These are phyloP conservation scores for Rhynchosporium agropyri DNA, from an alignment of 2,329 filamentous ascomycete genomes.

Conservation along the genomic window DNA sequence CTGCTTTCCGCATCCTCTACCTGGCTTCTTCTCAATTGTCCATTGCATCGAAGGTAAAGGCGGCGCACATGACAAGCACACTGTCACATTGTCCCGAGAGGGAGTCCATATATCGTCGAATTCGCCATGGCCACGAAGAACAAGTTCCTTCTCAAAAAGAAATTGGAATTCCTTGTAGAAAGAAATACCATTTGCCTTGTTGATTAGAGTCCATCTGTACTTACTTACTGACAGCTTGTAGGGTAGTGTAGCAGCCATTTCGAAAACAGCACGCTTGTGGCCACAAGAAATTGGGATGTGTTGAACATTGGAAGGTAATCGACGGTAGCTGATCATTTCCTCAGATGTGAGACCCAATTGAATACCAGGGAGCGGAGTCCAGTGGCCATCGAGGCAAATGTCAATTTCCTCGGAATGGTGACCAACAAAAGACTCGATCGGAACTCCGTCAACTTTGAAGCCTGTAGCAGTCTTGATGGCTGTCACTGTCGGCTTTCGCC, in stretches of 20 bases:
- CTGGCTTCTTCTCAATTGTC: constrained; percentile 32
- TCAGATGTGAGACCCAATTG: not conserved
- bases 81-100: not conserved
- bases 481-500: constrained; percentile 4
- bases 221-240: not conserved
- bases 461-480: not conserved
- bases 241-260: constrained; percentile 46
- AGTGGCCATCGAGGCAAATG: constrained; percentile 1
- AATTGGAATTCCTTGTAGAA: constrained; percentile 9
- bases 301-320: not conserved
- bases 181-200: not conserved
- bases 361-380: not conserved
- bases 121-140: constrained; percentile 7
- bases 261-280: constrained; percentile 5
- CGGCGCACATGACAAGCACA: constrained; percentile 44
- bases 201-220: constrained; percentile 1
- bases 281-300: not conserved
- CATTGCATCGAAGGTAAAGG: constrained; percentile 44
- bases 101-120: constrained; percentile 2
- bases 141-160: constrained; percentile 4
- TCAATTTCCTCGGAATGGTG: not conserved
- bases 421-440: not conserved
- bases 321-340: not conserved
- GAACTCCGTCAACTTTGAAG: not conserved
- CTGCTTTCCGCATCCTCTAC: constrained; percentile 37